Conservation (phyloP, 805 yeast genomes). For the Priceomyces fermenticarens region DNA sequence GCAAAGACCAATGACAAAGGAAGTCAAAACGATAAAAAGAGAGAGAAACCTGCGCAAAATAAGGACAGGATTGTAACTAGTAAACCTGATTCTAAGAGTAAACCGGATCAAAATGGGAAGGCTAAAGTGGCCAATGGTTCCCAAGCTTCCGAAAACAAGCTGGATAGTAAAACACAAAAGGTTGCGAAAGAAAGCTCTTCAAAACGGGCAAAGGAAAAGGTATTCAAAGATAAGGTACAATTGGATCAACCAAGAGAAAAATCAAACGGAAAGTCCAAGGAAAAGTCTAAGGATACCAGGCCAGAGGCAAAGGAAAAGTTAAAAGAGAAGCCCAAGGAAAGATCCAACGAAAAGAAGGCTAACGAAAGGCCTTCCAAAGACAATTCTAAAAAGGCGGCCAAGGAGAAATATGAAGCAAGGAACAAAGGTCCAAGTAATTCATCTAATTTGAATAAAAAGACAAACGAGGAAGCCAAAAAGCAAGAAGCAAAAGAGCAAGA, state of each 20-base stretch:
- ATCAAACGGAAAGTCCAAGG: too few relatives aligned
- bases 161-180: background rate
- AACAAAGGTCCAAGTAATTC: background rate
- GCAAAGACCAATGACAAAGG: background rate
- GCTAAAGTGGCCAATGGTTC: too few relatives aligned
- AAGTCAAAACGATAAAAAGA: background rate
- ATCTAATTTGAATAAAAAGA: conserved; percentile 1
- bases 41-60: background rate
- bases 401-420: background rate
- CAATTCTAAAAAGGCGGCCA: background rate
- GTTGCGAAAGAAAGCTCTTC: background rate
- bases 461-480: conserved; percentile 2
- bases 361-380: background rate
- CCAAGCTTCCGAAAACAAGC: too few relatives aligned
- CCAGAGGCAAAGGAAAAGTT: background rate
- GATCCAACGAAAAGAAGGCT: background rate
- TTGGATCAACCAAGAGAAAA: background rate
- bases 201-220: background rate
- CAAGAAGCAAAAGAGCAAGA: conserved; percentile 3
- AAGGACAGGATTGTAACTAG: background rate
- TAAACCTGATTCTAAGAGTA: background rate
- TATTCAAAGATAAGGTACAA: background rate
- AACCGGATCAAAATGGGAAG: too few relatives aligned
- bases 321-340: background rate
- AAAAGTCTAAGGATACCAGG: too few relatives aligned